phyloP scores from a whole-genome alignment of 306 rosid genomes.

The Herpetospermum pedunculosum region DNA sequence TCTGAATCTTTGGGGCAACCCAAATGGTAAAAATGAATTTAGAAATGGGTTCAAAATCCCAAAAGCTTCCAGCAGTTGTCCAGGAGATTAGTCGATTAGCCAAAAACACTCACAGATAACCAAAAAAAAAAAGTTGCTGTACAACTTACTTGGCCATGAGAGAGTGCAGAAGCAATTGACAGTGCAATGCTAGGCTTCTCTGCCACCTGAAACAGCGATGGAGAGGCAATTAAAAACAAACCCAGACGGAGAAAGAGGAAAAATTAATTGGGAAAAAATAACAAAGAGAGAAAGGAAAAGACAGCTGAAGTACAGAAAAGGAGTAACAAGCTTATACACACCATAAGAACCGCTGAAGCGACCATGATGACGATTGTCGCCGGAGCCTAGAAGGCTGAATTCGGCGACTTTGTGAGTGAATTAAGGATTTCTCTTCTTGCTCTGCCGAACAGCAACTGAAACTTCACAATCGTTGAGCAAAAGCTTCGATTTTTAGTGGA shows the following conservation, averaged over 20 bases:
- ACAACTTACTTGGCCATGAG: constrained; percentile 49
- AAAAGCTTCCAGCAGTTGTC: too few relatives aligned
- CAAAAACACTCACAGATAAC: too few relatives aligned
- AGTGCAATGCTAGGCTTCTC: constrained; percentile 97
- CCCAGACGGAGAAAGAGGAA: neutral
- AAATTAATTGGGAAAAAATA: neutral
- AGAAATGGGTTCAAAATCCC: neutral
- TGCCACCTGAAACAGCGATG: constrained; percentile 43
- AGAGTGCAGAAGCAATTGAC: constrained; percentile 70
- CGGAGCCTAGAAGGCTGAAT: neutral
- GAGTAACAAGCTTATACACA: neutral
- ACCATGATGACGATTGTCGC: constrained; percentile 1
- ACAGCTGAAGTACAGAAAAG: too few relatives aligned
- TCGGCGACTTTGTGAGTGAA: neutral
- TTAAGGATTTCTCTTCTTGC: neutral
- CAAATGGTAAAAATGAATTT: neutral
- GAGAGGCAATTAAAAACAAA: neutral
- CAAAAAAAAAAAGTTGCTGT: too few relatives aligned
- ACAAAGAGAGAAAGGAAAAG: too few relatives aligned
- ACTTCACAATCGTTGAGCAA: neutral
- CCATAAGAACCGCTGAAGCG: constrained; percentile 17
- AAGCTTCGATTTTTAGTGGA: neutral
- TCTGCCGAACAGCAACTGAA: neutral
- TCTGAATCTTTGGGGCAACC: neutral
- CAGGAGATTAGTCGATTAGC: too few relatives aligned